A percentile compares a stretch with the other conserved stretches of the same genome.
Evolutionary conservation across 805 yeast genomes (phyloP).

Genomic region (Candida corydali): DNA sequence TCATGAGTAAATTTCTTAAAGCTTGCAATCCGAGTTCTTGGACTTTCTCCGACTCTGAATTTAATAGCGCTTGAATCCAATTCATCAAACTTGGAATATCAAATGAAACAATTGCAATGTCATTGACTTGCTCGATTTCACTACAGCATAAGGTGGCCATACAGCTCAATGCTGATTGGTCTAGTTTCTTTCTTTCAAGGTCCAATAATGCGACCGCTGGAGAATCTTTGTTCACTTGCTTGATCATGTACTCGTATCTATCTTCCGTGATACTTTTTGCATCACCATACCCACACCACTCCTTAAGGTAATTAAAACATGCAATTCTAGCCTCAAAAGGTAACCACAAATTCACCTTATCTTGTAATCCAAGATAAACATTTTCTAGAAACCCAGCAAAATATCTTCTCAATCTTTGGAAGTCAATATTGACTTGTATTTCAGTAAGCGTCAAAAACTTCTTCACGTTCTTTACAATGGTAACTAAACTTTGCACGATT

Average conservation of each 20-base stretch:
- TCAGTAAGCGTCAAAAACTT: slow-evolving; percentile 50
- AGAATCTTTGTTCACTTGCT: slow-evolving; percentile 31
- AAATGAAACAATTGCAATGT: slow-evolving; percentile 57
- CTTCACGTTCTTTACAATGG: slow-evolving; percentile 59
- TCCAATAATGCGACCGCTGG: slow-evolving; percentile 74
- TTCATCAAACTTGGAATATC: slow-evolving; percentile 62
- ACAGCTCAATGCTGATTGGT: slow-evolving; percentile 69
- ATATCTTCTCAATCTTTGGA: slow-evolving; percentile 73
- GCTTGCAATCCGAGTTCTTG: slow-evolving; percentile 68
- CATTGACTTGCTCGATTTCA: slow-evolving; percentile 54
- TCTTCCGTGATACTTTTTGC: slow-evolving; percentile 56
- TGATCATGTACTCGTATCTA: slow-evolving; percentile 58
- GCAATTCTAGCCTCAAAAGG: slow-evolving; percentile 84
- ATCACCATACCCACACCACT: slow-evolving; percentile 93
- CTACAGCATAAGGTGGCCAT: slow-evolving; percentile 83
- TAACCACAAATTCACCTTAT: slow-evolving; percentile 50
- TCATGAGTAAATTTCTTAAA: slow-evolving; percentile 57
- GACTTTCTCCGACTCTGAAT: slow-evolving; percentile 52
- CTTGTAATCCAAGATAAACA: slow-evolving; percentile 54
- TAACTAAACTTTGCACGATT: slow-evolving; percentile 60
- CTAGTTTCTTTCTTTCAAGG: slow-evolving; percentile 67
- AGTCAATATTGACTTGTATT: slow-evolving; percentile 63
- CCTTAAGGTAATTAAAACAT: slow-evolving; percentile 77
- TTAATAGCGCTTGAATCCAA: slow-evolving; percentile 79
- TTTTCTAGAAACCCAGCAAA: slow-evolving; percentile 80